These are phyloP conservation scores for Trypanosomatidae sp. DNA, from an alignment of 208 protist species.

Conservation along the genomic window DNA sequence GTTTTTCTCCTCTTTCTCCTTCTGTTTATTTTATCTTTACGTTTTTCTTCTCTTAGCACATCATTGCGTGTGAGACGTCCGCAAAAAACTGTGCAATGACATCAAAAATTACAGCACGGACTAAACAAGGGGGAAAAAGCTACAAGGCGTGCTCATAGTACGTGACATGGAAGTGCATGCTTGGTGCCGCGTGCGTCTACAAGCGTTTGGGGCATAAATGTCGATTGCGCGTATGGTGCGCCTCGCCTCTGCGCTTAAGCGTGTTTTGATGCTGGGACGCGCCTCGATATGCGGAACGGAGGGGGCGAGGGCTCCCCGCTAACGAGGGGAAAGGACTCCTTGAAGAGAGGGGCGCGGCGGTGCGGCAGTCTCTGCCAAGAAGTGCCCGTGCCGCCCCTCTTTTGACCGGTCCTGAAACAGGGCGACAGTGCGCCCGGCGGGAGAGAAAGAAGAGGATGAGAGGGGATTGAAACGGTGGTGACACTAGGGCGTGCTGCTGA, in stretches of 20 bases:
- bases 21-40: conserved; percentile 3
- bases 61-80: neutral
- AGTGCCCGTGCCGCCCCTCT: too few species aligned
- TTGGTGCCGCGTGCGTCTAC: neutral
- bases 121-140: neutral
- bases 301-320: neutral
- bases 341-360: neutral
- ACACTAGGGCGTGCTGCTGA: too few species aligned
- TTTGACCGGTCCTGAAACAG: neutral
- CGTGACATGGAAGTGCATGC: neutral
- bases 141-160: neutral
- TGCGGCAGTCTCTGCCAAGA: neutral
- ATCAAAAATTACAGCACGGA: neutral
- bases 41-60: neutral
- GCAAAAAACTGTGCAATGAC: neutral
- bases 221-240: neutral
- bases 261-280: neutral
- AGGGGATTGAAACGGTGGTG: neutral
- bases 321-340: neutral
- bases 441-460: neutral
- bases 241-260: neutral
- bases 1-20: conserved; percentile 2
- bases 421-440: neutral
- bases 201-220: neutral
- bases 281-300: conserved; percentile 1